A percentile compares a stretch with the other conserved stretches of the same genome.
phyloP scores from a whole-genome alignment of 352 stramenopile genomes.

The Plasmopara halstedii region DNA sequence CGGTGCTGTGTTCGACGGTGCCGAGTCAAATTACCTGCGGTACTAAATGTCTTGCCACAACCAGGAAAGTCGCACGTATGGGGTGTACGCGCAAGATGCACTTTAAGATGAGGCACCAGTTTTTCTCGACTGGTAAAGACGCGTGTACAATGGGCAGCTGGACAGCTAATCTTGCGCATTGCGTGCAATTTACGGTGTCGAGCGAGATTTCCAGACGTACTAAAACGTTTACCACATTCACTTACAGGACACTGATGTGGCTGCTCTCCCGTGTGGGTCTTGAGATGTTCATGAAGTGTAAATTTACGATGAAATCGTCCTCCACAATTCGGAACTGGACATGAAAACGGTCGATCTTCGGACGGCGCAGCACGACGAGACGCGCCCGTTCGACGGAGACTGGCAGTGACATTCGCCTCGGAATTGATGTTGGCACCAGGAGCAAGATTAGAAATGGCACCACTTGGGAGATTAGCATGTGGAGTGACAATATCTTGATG shows the following conservation, averaged over 20 bases:
- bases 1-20: slow-evolving; percentile 55
- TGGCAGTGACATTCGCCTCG: background rate
- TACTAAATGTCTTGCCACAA: slow-evolving; percentile 59
- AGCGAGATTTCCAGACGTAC: slow-evolving; percentile 49
- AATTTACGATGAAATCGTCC: slow-evolving; percentile 69
- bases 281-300: slow-evolving; percentile 70
- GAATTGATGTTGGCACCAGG: slow-evolving; percentile 18
- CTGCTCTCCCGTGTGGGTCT: slow-evolving; percentile 80
- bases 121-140: slow-evolving; percentile 44
- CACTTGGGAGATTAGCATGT: slow-evolving; percentile 21
- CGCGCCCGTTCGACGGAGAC: slow-evolving; percentile 10
- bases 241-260: slow-evolving; percentile 53
- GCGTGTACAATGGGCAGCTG: slow-evolving; percentile 30
- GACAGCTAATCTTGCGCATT: slow-evolving; percentile 36
- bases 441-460: slow-evolving; percentile 23
- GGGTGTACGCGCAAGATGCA: slow-evolving; percentile 39
- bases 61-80: slow-evolving; percentile 45
- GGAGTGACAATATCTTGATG: slow-evolving; percentile 13
- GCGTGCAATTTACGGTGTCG: slow-evolving; percentile 44
- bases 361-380: slow-evolving; percentile 26
- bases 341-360: slow-evolving; percentile 26
- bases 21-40: slow-evolving; percentile 49
- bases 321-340: slow-evolving; percentile 33
- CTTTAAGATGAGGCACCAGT: slow-evolving; percentile 38
- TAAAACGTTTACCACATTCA: slow-evolving; percentile 55